Conservation (phyloP, 768 basidiomycete genomes). For the Auricularia heimuer region DNA sequence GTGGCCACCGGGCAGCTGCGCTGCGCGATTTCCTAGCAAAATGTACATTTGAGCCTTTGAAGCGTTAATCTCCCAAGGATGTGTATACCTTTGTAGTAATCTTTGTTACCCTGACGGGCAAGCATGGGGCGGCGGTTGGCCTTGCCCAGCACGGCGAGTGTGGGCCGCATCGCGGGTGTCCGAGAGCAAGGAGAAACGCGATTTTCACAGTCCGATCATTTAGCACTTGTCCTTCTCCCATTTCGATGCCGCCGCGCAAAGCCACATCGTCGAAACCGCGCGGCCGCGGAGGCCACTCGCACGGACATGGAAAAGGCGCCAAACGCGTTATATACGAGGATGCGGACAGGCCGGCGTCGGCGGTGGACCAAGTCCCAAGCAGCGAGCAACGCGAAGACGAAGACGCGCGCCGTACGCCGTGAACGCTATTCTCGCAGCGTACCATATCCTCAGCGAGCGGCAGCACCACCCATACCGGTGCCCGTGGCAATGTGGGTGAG, state of each 20-base stretch:
- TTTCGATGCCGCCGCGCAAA: neutral
- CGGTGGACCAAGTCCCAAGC: conserved; percentile 36
- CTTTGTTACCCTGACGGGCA: conserved; percentile 85
- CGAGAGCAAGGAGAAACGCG: neutral
- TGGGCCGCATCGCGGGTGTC: conserved; percentile 48
- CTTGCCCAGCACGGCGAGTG: conserved; percentile 61
- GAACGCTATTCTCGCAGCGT: conserved; percentile 4
- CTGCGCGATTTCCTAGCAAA: conserved; percentile 66
- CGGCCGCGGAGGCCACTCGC: neutral
- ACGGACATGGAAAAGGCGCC: neutral
- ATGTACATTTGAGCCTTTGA: neutral
- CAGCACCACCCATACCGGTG: conserved; percentile 29
- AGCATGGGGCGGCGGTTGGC: conserved; percentile 78
- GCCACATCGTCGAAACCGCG: neutral
- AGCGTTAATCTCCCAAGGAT: neutral
- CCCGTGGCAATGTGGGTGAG: conserved; percentile 96
- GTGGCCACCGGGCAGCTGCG: conserved; percentile 70
- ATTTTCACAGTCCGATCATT: neutral
- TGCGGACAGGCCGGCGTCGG: conserved; percentile 47
- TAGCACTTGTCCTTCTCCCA: neutral
- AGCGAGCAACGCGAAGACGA: conserved; percentile 27
- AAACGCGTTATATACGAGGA: conserved; percentile 11
- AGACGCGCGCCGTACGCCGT: conserved; percentile 10
- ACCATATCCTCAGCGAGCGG: neutral
- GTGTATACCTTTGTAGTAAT: conserved; percentile 72